phyloP scores from a whole-genome alignment of 2,329 filamentous ascomycete genomes.

The Arthrocladium fulminans region DNA sequence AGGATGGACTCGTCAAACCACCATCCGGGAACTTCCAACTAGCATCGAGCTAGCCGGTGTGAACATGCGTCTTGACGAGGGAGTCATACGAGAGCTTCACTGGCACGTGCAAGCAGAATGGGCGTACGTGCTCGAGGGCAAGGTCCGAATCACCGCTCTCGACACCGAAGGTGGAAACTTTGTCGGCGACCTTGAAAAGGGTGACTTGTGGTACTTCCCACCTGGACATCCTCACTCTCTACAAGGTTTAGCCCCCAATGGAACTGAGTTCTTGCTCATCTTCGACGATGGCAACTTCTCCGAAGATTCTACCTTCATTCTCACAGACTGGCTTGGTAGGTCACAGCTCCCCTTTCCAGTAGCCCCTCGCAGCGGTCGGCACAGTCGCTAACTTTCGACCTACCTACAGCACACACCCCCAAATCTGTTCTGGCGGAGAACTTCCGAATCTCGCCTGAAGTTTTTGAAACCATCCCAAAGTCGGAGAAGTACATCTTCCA shows the following conservation, averaged over 20 bases:
- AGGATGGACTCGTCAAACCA: slow-evolving; percentile 66
- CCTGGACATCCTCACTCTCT: slow-evolving; percentile 68
- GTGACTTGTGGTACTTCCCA: slow-evolving; percentile 76
- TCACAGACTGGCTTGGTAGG: slow-evolving; percentile 59
- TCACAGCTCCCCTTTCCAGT: slow-evolving; percentile 9
- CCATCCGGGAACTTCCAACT: slow-evolving; percentile 28
- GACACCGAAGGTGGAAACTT: slow-evolving; percentile 69
- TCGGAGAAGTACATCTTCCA: slow-evolving; percentile 69
- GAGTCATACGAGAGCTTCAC: slow-evolving; percentile 67
- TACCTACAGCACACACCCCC: slow-evolving; percentile 52
- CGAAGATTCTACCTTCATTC: slow-evolving; percentile 60
- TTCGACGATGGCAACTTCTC: slow-evolving; percentile 53
- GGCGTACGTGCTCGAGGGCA: slow-evolving; percentile 64
- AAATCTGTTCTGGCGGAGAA: slow-evolving; percentile 65
- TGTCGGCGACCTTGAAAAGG: slow-evolving; percentile 65
- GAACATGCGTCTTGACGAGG: slow-evolving; percentile 66
- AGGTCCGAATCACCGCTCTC: slow-evolving; percentile 62
- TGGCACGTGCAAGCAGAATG: slow-evolving; percentile 77
- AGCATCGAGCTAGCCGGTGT: slow-evolving; percentile 62
- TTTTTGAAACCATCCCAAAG: slow-evolving; percentile 59
- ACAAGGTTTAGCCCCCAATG: slow-evolving; percentile 58
- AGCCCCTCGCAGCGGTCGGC: background rate
- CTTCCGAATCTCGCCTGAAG: slow-evolving; percentile 61
- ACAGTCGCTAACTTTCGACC: slow-evolving; percentile 5
- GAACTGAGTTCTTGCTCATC: slow-evolving; percentile 55